These are phyloP conservation scores for Heliocybe sulcata DNA, from an alignment of 1,284 basidiomycete genomes.

Conservation along the genomic window DNA sequence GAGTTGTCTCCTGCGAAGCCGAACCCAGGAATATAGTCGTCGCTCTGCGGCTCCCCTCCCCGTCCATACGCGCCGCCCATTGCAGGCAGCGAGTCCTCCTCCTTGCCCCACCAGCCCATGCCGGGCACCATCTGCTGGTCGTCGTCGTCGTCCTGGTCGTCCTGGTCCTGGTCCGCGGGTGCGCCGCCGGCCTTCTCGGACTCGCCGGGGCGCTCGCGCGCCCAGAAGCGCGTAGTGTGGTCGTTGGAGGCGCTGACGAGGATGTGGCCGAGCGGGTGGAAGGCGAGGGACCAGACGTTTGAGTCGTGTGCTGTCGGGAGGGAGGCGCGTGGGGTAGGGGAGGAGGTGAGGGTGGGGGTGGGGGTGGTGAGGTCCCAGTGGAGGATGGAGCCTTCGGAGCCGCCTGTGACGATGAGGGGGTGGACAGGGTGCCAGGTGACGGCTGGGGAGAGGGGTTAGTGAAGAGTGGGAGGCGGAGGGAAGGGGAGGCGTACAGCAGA, in stretches of 20 bases:
- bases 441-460: constrained; percentile 35
- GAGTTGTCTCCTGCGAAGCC: constrained; percentile 15
- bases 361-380: constrained; percentile 83
- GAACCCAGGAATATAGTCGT: constrained; percentile 53
- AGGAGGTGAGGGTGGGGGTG: constrained; percentile 19
- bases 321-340: constrained; percentile 60
- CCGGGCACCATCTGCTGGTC: constrained; percentile 37
- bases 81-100: constrained; percentile 23
- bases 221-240: constrained; percentile 98
- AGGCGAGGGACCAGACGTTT: constrained; percentile 93
- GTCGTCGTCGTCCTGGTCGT: constrained; percentile 46
- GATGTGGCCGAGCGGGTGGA: constrained; percentile 94
- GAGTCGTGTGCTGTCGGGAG: constrained; percentile 94
- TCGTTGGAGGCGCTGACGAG: constrained; percentile 93
- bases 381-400: constrained; percentile 87
- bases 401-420: constrained; percentile 88
- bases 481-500: constrained; percentile 73
- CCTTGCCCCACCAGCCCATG: constrained; percentile 29
- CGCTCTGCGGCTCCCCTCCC: constrained; percentile 23
- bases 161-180: constrained; percentile 54
- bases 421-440: constrained; percentile 95
- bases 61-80: constrained; percentile 10
- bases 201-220: constrained; percentile 78
- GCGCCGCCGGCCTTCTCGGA: constrained; percentile 60
- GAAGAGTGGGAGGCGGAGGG: constrained; percentile 1